phyloP scores from a whole-genome alignment of 2,329 filamentous ascomycete genomes.

The Ophiostoma quercus region DNA sequence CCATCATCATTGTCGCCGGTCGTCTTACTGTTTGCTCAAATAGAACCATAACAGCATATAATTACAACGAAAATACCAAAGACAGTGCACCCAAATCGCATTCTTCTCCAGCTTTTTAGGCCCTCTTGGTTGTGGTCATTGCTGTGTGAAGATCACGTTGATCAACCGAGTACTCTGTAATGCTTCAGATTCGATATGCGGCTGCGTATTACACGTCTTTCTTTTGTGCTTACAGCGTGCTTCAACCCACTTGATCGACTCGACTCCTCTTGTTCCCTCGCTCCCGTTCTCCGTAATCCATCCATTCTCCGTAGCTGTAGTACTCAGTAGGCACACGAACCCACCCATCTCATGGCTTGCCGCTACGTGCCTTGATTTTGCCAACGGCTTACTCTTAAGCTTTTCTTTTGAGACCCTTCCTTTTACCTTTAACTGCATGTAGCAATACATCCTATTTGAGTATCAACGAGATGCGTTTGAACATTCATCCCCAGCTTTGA shows the following conservation, averaged over 20 bases:
- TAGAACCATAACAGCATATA: not conserved
- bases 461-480: not conserved
- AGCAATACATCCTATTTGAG: not conserved
- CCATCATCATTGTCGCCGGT: too few species aligned
- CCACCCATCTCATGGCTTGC: constrained; percentile 12
- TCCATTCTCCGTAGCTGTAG: not conserved
- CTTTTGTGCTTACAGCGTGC: not conserved
- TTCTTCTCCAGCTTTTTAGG: not conserved
- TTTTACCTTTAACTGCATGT: not conserved
- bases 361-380: constrained; percentile 14
- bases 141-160: not conserved
- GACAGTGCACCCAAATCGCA: not conserved
- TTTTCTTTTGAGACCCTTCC: too few species aligned
- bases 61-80: not conserved
- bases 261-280: not conserved
- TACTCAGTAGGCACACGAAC: too few species aligned
- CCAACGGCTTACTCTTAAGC: not conserved
- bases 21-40: too few species aligned
- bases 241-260: not conserved
- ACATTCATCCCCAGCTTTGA: not conserved
- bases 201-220: not conserved
- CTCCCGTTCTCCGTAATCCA: not conserved
- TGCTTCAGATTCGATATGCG: not conserved
- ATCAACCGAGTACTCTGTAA: not conserved
- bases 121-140: not conserved